Conservation (phyloP, 164 flowering plant genomes). For the Brasenia schreberi region DNA sequence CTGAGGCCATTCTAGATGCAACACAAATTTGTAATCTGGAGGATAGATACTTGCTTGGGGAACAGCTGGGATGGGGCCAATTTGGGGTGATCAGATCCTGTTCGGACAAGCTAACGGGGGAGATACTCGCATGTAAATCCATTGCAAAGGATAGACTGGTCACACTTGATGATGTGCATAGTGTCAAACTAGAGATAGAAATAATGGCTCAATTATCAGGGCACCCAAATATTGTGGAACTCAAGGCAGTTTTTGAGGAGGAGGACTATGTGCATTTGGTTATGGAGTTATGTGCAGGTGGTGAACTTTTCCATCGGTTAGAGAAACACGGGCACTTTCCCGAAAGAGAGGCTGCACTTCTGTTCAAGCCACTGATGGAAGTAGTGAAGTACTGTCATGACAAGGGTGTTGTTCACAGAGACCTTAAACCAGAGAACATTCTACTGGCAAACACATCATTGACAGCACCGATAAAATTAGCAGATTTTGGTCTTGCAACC, state of each 20-base stretch:
- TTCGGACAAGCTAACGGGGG: slow-evolving; percentile 44
- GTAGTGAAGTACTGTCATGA: slow-evolving; percentile 50
- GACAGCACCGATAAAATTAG: slow-evolving; percentile 41
- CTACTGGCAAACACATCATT: slow-evolving; percentile 31
- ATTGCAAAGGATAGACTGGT: slow-evolving; percentile 40
- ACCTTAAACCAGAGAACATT: slow-evolving; percentile 54
- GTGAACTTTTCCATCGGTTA: slow-evolving; percentile 41
- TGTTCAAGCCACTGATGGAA: slow-evolving; percentile 34
- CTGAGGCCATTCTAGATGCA: slow-evolving; percentile 30
- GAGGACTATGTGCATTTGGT: slow-evolving; percentile 43
- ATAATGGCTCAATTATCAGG: slow-evolving; percentile 49
- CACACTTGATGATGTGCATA: slow-evolving; percentile 30
- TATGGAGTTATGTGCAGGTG: slow-evolving; percentile 67
- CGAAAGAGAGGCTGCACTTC: slow-evolving; percentile 27
- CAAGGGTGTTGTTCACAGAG: slow-evolving; percentile 51
- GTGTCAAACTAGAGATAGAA: slow-evolving; percentile 46
- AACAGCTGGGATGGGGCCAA: slow-evolving; percentile 72
- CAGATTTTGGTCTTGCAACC: slow-evolving; percentile 61
- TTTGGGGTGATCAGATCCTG: slow-evolving; percentile 63
- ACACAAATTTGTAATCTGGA: slow-evolving; percentile 26
- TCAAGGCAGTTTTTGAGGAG: slow-evolving; percentile 50
- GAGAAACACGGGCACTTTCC: slow-evolving; percentile 35
- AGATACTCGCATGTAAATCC: slow-evolving; percentile 44
- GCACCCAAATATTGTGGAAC: slow-evolving; percentile 49
- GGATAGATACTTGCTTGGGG: slow-evolving; percentile 43